Percentiles rank a stretch among this genome's conserved stretches.
phyloP scores from a whole-genome alignment of 1,284 basidiomycete species.

The Boletellus sp. region DNA sequence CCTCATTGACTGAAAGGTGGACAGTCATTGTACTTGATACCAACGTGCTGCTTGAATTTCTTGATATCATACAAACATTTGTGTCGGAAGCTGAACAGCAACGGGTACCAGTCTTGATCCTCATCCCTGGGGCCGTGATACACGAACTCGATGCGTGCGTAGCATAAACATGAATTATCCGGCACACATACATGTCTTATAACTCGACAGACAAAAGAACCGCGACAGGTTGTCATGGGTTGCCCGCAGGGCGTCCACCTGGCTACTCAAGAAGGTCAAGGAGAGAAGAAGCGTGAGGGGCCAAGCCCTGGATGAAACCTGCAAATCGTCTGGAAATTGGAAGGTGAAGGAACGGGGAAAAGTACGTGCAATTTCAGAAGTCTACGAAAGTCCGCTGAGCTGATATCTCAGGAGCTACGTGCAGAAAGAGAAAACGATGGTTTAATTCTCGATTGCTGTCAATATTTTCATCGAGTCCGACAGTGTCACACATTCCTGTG shows the following conservation, averaged over 20 bases:
- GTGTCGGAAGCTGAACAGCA: constrained; percentile 54
- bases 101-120: constrained; percentile 48
- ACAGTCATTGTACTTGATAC: constrained; percentile 65
- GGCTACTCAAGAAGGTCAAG: constrained; percentile 64
- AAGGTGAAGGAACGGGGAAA: constrained; percentile 45
- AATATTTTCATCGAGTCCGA: constrained; percentile 44
- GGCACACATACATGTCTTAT: constrained; percentile 3
- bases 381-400: constrained; percentile 4
- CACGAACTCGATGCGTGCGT: constrained; percentile 68
- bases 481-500: constrained; percentile 47
- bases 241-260: constrained; percentile 65
- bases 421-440: constrained; percentile 54
- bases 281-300: constrained; percentile 56
- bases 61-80: constrained; percentile 61
- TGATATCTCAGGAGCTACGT: constrained; percentile 14
- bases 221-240: constrained; percentile 57
- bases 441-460: constrained; percentile 68
- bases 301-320: constrained; percentile 65
- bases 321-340: constrained; percentile 55
- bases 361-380: constrained; percentile 30
- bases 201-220: constrained; percentile 56
- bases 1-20: constrained; percentile 37
- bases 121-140: constrained; percentile 69
- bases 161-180: neutral
- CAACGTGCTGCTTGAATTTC: constrained; percentile 64